A percentile compares a stretch with the other conserved stretches of the same genome.
phyloP scores from a whole-genome alignment of 208 protist species.

The Leishmania tropica region DNA sequence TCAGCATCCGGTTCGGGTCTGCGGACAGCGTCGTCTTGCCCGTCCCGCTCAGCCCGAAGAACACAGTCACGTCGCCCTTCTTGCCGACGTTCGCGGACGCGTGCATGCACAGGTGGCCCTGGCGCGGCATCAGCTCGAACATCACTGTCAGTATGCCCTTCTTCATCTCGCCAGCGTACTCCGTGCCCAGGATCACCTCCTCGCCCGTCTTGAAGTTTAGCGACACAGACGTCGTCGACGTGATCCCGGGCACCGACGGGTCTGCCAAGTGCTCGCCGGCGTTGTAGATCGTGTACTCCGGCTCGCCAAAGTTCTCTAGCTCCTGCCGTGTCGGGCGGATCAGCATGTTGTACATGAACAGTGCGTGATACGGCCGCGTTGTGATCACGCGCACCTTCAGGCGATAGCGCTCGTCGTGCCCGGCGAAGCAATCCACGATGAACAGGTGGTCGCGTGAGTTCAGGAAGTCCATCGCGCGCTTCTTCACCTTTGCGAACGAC shows the following conservation, averaged over 20 bases:
- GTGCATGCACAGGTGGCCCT: constrained; percentile 94
- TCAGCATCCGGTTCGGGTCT: constrained; percentile 83
- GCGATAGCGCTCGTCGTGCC: constrained; percentile 91
- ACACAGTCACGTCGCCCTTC: constrained; percentile 78
- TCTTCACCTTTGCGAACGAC: constrained; percentile 92
- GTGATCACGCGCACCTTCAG: constrained; percentile 95
- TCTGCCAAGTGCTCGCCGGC: constrained; percentile 92
- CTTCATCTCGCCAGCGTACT: constrained; percentile 99
- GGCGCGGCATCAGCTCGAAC: constrained; percentile 95
- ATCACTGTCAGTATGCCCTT: constrained; percentile 97
- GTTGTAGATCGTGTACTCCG: constrained; percentile 97
- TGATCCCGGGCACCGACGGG: constrained; percentile 86
- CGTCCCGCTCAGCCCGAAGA: constrained; percentile 93
- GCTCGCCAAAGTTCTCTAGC: constrained; percentile 92
- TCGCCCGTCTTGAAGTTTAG: constrained; percentile 88
- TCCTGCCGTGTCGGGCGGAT: constrained; percentile 93
- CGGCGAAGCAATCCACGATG: constrained; percentile 95
- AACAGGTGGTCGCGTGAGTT: constrained; percentile 92
- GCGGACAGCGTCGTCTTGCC: constrained; percentile 95
- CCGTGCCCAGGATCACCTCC: constrained; percentile 95
- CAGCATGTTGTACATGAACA: constrained; percentile 98
- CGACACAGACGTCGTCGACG: constrained; percentile 67
- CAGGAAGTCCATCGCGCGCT: constrained; percentile 92
- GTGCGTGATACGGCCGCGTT: constrained; percentile 94
- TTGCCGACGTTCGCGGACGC: constrained; percentile 90